Evolutionary conservation across 106 monocot species (phyloP).

Genomic region (Chionographis japonica): DNA sequence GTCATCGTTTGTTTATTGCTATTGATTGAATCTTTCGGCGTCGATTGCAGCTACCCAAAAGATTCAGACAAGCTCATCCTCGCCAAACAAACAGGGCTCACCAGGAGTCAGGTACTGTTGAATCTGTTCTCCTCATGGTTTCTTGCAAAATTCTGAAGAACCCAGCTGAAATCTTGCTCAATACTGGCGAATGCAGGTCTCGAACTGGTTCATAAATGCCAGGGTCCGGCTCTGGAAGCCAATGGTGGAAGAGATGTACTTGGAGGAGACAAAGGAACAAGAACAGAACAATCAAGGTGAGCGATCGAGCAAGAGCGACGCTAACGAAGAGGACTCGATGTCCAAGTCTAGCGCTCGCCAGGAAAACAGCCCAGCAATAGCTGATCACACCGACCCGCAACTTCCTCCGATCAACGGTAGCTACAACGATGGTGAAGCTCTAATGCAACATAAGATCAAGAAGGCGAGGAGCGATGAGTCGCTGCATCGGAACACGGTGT

Average conservation of each 20-base stretch:
- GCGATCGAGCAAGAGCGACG: neutral
- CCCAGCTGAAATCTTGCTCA: neutral
- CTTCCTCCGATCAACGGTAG: neutral
- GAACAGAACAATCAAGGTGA: slow-evolving; percentile 17
- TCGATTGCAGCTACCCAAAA: slow-evolving; percentile 44
- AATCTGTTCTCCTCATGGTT: too few species aligned
- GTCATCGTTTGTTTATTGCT: neutral
- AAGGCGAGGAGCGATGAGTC: slow-evolving; percentile 17
- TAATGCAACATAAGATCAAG: slow-evolving; percentile 13
- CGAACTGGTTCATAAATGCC: slow-evolving; percentile 58
- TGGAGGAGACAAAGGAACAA: slow-evolving; percentile 39
- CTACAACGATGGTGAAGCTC: neutral
- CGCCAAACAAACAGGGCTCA: slow-evolving; percentile 57
- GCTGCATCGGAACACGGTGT: neutral
- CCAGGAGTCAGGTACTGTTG: slow-evolving; percentile 36
- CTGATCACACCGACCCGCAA: slow-evolving; percentile 16
- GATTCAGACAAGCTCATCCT: slow-evolving; percentile 58
- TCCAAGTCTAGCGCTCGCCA: slow-evolving; percentile 12
- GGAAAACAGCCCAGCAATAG: slow-evolving; percentile 9
- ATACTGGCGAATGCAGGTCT: slow-evolving; percentile 20
- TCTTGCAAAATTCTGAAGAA: too few species aligned
- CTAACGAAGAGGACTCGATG: slow-evolving; percentile 8
- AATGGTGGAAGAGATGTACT: slow-evolving; percentile 59
- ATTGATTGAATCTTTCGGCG: neutral
- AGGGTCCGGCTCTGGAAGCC: slow-evolving; percentile 57